Evolutionary conservation across 2,329 filamentous ascomycete species (phyloP).

Genomic region (Aspergillus fumigatiaffinis): DNA sequence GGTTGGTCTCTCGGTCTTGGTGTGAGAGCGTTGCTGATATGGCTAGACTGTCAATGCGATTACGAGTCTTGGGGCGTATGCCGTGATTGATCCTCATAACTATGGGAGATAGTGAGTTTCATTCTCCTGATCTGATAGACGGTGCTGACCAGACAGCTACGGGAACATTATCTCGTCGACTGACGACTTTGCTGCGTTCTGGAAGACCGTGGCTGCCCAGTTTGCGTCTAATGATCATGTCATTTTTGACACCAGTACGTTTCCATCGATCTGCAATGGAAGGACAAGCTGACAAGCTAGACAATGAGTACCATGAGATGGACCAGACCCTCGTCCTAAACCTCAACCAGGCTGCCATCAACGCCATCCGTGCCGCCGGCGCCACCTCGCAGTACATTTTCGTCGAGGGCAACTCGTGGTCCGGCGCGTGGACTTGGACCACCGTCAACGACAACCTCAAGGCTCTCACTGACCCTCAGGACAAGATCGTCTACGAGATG

Average conservation of each 20-base stretch:
- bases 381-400: constrained; percentile 57
- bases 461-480: constrained; percentile 47
- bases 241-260: constrained; percentile 57
- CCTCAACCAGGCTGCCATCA: constrained; percentile 62
- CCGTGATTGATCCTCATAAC: constrained; percentile 60
- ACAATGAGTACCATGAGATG: constrained; percentile 65
- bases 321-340: constrained; percentile 55
- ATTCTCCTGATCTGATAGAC: not conserved
- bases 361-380: constrained; percentile 57
- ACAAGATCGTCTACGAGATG: constrained; percentile 59
- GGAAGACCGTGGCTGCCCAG: constrained; percentile 52
- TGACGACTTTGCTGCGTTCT: constrained; percentile 55
- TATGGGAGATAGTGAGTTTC: constrained; percentile 43
- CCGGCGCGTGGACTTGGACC: constrained; percentile 49
- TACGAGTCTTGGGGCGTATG: constrained; percentile 48
- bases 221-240: constrained; percentile 55
- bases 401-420: constrained; percentile 53
- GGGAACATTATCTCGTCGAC: constrained; percentile 36
- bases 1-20: constrained; percentile 5
- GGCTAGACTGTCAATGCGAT: constrained; percentile 33
- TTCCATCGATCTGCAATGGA: not conserved
- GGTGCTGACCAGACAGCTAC: constrained; percentile 1
- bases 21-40: not conserved
- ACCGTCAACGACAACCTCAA: constrained; percentile 41
- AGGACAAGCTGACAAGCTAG: constrained; percentile 13